Conservation (phyloP, 2,329 filamentous ascomycete species). For the Fusarium stilboides region DNA sequence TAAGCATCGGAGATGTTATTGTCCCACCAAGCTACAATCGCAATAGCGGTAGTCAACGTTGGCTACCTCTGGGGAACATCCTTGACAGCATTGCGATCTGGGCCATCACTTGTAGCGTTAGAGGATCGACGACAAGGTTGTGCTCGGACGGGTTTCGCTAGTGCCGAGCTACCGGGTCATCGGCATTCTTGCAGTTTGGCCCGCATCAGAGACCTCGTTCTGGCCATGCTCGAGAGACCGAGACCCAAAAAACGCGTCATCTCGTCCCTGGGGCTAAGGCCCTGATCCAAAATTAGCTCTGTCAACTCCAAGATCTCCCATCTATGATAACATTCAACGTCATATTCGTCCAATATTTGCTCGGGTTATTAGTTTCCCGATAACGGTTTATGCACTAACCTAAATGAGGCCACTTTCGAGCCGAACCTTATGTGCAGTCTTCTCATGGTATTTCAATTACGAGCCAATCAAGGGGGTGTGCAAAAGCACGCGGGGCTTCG, state of each 20-base stretch:
- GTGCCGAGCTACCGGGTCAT: background rate
- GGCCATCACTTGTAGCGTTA: too few relatives aligned
- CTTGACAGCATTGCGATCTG: too few relatives aligned
- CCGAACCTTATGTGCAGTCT: too few relatives aligned
- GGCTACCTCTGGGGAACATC: too few relatives aligned
- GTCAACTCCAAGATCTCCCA: background rate
- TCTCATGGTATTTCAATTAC: too few relatives aligned
- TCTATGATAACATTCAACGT: background rate
- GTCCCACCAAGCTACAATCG: too few relatives aligned
- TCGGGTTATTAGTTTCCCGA: background rate
- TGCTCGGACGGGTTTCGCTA: background rate
- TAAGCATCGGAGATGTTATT: too few relatives aligned
- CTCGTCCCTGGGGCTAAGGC: background rate
- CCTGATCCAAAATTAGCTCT: background rate
- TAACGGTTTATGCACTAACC: background rate
- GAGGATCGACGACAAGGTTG: background rate
- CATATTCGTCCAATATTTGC: background rate
- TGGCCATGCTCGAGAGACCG: background rate
- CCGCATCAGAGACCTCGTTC: too few relatives aligned
- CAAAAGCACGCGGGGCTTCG: too few relatives aligned
- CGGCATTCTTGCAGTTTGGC: background rate
- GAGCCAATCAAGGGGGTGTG: too few relatives aligned
- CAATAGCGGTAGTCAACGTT: too few relatives aligned
- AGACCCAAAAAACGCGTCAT: background rate
- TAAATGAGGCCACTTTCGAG: too few relatives aligned